These are phyloP conservation scores for Phytophthora uliginosa DNA, from an alignment of 352 stramenopile species.

Conservation along the genomic window DNA sequence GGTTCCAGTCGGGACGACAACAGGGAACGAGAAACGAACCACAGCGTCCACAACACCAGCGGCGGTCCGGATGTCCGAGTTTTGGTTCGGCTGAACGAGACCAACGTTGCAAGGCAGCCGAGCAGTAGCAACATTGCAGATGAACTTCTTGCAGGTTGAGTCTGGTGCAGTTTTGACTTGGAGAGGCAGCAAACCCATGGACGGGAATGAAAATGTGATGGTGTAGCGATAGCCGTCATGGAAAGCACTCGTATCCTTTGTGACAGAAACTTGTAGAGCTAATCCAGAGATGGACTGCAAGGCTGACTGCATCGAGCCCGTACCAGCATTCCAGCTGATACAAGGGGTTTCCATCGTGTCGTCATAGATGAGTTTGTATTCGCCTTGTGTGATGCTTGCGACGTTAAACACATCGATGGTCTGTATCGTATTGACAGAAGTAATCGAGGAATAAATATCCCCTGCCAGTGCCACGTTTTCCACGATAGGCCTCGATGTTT, in stretches of 20 bases:
- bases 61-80: conserved; percentile 47
- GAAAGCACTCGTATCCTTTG: conserved; percentile 49
- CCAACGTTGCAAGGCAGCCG: conserved; percentile 42
- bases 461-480: conserved; percentile 46
- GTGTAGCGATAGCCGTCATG: conserved; percentile 61
- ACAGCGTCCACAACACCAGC: conserved; percentile 58
- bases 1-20: conserved; percentile 44
- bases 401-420: conserved; percentile 72
- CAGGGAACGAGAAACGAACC: conserved; percentile 62
- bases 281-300: conserved; percentile 57
- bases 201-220: conserved; percentile 64
- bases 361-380: conserved; percentile 68
- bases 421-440: conserved; percentile 48
- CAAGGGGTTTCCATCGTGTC: conserved; percentile 44
- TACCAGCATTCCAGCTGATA: conserved; percentile 65
- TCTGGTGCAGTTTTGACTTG: conserved; percentile 28
- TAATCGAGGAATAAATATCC: conserved; percentile 46
- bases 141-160: conserved; percentile 44
- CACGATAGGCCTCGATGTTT: conserved; percentile 57
- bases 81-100: conserved; percentile 58
- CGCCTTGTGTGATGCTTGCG: conserved; percentile 53
- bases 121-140: conserved; percentile 29
- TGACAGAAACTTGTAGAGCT: conserved; percentile 48
- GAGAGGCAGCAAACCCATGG: conserved; percentile 55
- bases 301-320: conserved; percentile 44